phyloP scores from a whole-genome alignment of 352 stramenopile species.

The Phytophthora hybrid region DNA sequence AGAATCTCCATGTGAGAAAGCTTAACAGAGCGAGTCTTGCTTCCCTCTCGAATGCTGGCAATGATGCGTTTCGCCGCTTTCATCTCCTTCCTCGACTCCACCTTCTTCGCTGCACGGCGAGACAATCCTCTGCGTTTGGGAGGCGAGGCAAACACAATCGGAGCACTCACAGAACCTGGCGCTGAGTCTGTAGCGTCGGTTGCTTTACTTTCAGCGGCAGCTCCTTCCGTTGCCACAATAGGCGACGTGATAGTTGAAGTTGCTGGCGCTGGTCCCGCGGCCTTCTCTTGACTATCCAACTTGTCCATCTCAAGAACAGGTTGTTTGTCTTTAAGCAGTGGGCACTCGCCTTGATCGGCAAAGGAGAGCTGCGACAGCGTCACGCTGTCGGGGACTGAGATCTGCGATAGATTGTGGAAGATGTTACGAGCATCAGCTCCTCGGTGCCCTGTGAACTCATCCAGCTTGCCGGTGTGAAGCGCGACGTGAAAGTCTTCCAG shows the following conservation, averaged over 20 bases:
- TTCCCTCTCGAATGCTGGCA: neutral
- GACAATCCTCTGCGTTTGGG: neutral
- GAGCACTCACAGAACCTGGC: neutral
- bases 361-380: neutral
- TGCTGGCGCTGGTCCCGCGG: neutral
- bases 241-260: too few species aligned
- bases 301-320: neutral
- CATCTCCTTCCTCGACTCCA: neutral
- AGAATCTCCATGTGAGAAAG: neutral
- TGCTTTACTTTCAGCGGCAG: too few species aligned
- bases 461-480: neutral
- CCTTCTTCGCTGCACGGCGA: neutral
- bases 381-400: neutral
- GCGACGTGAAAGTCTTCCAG: constrained; percentile 6
- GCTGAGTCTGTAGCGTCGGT: neutral
- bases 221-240: too few species aligned
- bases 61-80: neutral
- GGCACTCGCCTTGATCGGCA: neutral
- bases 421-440: neutral
- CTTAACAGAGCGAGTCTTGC: neutral
- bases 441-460: neutral
- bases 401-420: neutral
- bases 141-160: neutral
- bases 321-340: neutral
- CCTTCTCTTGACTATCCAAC: neutral